Percentiles rank a stretch among this genome's conserved stretches.
phyloP scores from a whole-genome alignment of 2,329 filamentous ascomycete genomes.

The Fusarium torulosum region DNA sequence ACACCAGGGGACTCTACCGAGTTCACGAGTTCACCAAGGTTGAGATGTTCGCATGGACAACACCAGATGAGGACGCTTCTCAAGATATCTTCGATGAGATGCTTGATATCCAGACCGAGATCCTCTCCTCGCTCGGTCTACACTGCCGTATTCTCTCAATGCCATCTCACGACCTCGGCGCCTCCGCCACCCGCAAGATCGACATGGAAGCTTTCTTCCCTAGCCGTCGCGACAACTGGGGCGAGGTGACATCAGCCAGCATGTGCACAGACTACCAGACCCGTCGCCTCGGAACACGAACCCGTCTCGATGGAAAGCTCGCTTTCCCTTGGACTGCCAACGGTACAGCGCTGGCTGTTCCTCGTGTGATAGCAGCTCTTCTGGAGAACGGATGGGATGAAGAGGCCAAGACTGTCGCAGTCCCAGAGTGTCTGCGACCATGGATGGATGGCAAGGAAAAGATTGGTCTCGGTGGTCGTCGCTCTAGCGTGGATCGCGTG shows the following conservation, averaged over 20 bases:
- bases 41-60: constrained; percentile 94
- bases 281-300: constrained; percentile 81
- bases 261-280: constrained; percentile 97
- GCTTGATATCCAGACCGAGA: constrained; percentile 86
- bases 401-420: constrained; percentile 70
- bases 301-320: constrained; percentile 69
- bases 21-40: constrained; percentile 99
- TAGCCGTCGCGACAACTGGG: constrained; percentile 79
- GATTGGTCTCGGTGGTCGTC: constrained; percentile 62
- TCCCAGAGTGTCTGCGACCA: constrained; percentile 82
- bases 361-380: constrained; percentile 87
- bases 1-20: constrained; percentile 94
- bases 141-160: constrained; percentile 93
- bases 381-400: constrained; percentile 93
- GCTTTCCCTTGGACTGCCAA: constrained; percentile 91
- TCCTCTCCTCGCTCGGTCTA: constrained; percentile 80
- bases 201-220: constrained; percentile 98
- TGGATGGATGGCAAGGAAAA: constrained; percentile 85
- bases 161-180: constrained; percentile 89
- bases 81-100: constrained; percentile 83
- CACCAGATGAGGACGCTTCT: constrained; percentile 64
- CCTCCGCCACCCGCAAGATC: constrained; percentile 85
- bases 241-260: constrained; percentile 90
- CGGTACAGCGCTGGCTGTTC: constrained; percentile 92
- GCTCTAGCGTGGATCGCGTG: constrained; percentile 49